These are phyloP conservation scores for Agarophyton chilense DNA, from an alignment of 23 red algal species.

Conservation along the genomic window DNA sequence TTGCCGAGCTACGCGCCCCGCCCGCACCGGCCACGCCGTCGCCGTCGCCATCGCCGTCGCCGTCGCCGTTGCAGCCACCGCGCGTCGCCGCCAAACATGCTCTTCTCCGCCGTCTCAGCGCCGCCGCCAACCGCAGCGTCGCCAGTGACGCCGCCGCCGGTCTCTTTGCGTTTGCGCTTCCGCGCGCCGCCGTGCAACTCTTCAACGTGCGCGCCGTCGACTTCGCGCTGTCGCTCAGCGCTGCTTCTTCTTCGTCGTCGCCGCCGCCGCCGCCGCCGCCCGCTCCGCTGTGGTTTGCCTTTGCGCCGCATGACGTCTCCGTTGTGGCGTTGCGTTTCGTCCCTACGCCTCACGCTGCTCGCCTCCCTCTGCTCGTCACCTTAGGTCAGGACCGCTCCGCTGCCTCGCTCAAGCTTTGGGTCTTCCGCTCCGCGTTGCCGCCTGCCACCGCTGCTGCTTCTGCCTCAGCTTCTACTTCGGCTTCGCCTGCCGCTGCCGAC, in stretches of 20 bases:
- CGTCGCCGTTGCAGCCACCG: background rate
- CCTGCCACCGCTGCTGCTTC: no score
- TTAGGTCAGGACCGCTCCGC: conserved; percentile 36
- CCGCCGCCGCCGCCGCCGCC: background rate
- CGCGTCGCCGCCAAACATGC: background rate
- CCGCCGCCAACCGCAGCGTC: conserved; percentile 7
- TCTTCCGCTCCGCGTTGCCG: background rate
- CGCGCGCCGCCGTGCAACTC: conserved; percentile 53
- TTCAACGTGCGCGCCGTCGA: conserved; percentile 54
- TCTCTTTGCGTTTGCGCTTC: conserved; percentile 32
- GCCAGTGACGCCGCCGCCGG: background rate
- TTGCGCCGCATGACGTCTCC: conserved; percentile 36
- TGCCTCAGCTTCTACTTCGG: no score
- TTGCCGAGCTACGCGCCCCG: no score
- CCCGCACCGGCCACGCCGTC: background rate
- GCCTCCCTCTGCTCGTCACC: conserved; percentile 34
- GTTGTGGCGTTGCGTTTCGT: conserved; percentile 41
- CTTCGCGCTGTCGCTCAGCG: background rate
- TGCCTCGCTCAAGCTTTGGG: conserved; percentile 38
- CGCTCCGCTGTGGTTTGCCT: conserved; percentile 35
- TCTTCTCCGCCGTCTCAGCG: conserved; percentile 44
- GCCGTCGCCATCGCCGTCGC: background rate
- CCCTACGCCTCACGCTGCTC: background rate
- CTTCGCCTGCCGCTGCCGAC: no score
- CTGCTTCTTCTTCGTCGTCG: background rate